phyloP scores from a whole-genome alignment of 2,329 filamentous ascomycete species.

The Colletotrichum scovillei region DNA sequence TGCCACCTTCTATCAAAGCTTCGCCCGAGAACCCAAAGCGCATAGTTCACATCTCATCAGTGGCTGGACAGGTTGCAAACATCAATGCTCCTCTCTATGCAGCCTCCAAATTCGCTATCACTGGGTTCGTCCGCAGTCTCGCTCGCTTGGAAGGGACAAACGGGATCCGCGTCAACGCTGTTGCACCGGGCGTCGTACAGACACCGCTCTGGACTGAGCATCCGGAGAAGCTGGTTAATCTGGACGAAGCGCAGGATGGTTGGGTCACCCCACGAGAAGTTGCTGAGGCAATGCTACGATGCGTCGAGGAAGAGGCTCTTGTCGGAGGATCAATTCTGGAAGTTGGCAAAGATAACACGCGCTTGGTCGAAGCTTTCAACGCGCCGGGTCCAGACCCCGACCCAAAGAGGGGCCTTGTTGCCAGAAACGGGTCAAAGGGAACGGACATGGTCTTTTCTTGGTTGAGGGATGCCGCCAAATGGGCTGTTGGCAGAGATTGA shows the following conservation, averaged over 20 bases:
- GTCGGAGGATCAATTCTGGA: slow-evolving; percentile 56
- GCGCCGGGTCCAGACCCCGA: slow-evolving; percentile 51
- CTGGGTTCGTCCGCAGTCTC: slow-evolving; percentile 54
- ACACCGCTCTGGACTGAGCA: slow-evolving; percentile 60
- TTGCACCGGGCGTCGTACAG: slow-evolving; percentile 55
- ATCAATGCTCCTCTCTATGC: slow-evolving; percentile 51
- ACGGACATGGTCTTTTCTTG: slow-evolving; percentile 42
- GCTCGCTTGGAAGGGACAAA: slow-evolving; percentile 45
- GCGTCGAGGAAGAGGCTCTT: slow-evolving; percentile 47
- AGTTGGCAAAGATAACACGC: slow-evolving; percentile 45
- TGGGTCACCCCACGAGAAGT: slow-evolving; percentile 57
- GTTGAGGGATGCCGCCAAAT: slow-evolving; percentile 41
- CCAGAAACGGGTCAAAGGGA: slow-evolving; percentile 43
- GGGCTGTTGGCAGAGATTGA: slow-evolving; percentile 37
- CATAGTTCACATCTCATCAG: slow-evolving; percentile 50
- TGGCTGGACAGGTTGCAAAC: slow-evolving; percentile 49
- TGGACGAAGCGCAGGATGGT: slow-evolving; percentile 47
- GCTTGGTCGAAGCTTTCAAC: slow-evolving; percentile 48
- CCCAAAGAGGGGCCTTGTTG: slow-evolving; percentile 42
- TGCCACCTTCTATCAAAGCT: slow-evolving; percentile 23
- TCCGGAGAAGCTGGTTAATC: slow-evolving; percentile 53
- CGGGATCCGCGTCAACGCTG: slow-evolving; percentile 53
- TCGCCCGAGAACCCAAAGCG: slow-evolving; percentile 46
- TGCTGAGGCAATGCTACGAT: slow-evolving; percentile 55
- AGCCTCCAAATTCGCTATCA: slow-evolving; percentile 52